Conservation (phyloP, 1,284 basidiomycete species). For the Porodaedalea pini region DNA sequence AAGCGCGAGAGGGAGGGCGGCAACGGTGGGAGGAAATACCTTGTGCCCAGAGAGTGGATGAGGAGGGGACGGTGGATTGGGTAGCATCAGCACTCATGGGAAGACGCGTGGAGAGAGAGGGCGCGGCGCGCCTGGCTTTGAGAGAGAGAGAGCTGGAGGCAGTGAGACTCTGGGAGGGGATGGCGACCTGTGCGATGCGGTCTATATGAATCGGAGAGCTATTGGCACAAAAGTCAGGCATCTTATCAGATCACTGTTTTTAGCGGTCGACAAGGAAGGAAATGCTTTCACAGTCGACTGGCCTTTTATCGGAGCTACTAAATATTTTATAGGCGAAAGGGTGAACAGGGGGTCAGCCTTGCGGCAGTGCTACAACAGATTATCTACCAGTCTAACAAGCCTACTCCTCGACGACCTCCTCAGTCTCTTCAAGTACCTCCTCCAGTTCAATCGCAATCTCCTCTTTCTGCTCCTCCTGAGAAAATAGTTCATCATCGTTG, state of each 20-base stretch:
- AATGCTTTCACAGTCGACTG: neutral
- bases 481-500: conserved; percentile 6
- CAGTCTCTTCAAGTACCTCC: conserved; percentile 86
- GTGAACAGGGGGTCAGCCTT: too few species aligned
- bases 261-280: too few species aligned
- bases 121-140: conserved; percentile 13
- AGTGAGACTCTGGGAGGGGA: conserved; percentile 21
- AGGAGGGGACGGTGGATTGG: conserved; percentile 34
- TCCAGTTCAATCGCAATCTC: conserved; percentile 90
- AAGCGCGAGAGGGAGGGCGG: conserved; percentile 23
- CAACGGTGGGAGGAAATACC: conserved; percentile 32
- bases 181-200: conserved; percentile 19
- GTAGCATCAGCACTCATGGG: conserved; percentile 31
- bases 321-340: too few species aligned
- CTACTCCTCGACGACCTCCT: conserved; percentile 60
- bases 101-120: conserved; percentile 15
- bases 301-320: neutral
- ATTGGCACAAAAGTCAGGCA: neutral
- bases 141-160: conserved; percentile 16
- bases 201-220: conserved; percentile 20
- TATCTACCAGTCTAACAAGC: neutral
- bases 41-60: conserved; percentile 53
- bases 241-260: conserved; percentile 1
- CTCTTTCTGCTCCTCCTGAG: conserved; percentile 63
- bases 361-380: conserved; percentile 4